Percentiles rank a stretch among this genome's conserved stretches.
phyloP scores from a whole-genome alignment of 1,139 yeast genomes.

The Suhomyces kunorum region DNA sequence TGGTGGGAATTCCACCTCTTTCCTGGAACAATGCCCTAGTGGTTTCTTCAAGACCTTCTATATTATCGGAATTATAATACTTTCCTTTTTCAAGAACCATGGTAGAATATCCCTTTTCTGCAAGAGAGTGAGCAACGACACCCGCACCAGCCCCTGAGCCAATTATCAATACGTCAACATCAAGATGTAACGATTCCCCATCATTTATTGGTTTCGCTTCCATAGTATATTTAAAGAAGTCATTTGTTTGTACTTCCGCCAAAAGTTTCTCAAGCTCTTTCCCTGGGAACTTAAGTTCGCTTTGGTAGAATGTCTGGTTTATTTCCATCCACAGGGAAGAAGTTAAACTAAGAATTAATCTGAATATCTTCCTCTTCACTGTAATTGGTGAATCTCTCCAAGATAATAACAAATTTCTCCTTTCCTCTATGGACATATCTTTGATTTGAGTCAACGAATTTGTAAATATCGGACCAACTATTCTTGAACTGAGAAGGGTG shows the following conservation, averaged over 20 bases:
- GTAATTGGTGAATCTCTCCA: conserved; percentile 44
- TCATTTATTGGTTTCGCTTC: conserved; percentile 33
- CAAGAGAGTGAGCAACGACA: conserved; percentile 53
- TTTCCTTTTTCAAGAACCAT: conserved; percentile 57
- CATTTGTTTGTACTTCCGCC: conserved; percentile 26
- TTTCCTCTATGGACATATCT: conserved; percentile 39
- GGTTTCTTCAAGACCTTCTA: conserved; percentile 42
- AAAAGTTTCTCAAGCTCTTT: conserved; percentile 33
- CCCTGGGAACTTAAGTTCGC: conserved; percentile 35
- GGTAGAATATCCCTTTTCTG: conserved; percentile 45
- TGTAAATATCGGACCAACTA: conserved; percentile 40
- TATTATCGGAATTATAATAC: conserved; percentile 40
- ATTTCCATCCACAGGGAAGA: conserved; percentile 8
- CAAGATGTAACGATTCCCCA: conserved; percentile 34
- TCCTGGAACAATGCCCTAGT: conserved; percentile 46
- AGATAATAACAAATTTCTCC: conserved; percentile 30
- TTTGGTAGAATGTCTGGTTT: background rate
- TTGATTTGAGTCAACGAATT: conserved; percentile 35
- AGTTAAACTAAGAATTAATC: conserved; percentile 27
- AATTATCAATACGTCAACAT: conserved; percentile 48
- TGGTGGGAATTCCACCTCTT: conserved; percentile 37
- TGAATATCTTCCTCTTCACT: conserved; percentile 32
- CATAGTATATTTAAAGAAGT: conserved; percentile 34
- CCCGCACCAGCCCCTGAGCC: conserved; percentile 65
- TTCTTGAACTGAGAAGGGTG: conserved; percentile 32